Evolutionary conservation across 306 rosid species (phyloP).

Genomic region (Quercus engelmannii): DNA sequence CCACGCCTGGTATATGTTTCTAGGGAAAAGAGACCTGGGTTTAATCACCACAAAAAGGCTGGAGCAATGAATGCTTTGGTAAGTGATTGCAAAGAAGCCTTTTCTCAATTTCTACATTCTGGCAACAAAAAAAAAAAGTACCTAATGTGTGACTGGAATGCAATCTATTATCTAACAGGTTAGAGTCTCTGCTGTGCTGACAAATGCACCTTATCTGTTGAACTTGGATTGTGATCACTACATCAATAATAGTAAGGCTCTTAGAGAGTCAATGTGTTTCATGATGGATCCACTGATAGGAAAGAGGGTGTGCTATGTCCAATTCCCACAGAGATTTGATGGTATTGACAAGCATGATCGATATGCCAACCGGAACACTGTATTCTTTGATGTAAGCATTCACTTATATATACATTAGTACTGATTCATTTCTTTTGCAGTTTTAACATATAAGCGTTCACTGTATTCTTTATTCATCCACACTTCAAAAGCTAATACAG

Average conservation of each 20-base stretch:
- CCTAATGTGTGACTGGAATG: background rate
- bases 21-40: constrained; percentile 65
- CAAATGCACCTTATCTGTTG: constrained; percentile 64
- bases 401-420: background rate
- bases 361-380: constrained; percentile 36
- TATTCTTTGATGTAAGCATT: constrained; percentile 55
- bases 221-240: constrained; percentile 65
- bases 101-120: background rate
- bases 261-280: constrained; percentile 81
- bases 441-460: background rate
- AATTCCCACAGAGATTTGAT: constrained; percentile 58
- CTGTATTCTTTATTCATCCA: background rate
- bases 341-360: constrained; percentile 29
- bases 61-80: constrained; percentile 76
- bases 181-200: constrained; percentile 63
- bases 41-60: constrained; percentile 61
- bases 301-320: constrained; percentile 59
- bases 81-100: constrained; percentile 7
- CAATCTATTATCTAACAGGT: constrained; percentile 36
- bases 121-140: background rate
- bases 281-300: constrained; percentile 67
- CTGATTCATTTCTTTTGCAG: background rate
- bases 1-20: constrained; percentile 69
- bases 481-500: background rate
- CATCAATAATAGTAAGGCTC: constrained; percentile 61